Evolutionary conservation across 768 basidiomycete species (phyloP).

Genomic region (Tylopilus rubrobrunneus): DNA sequence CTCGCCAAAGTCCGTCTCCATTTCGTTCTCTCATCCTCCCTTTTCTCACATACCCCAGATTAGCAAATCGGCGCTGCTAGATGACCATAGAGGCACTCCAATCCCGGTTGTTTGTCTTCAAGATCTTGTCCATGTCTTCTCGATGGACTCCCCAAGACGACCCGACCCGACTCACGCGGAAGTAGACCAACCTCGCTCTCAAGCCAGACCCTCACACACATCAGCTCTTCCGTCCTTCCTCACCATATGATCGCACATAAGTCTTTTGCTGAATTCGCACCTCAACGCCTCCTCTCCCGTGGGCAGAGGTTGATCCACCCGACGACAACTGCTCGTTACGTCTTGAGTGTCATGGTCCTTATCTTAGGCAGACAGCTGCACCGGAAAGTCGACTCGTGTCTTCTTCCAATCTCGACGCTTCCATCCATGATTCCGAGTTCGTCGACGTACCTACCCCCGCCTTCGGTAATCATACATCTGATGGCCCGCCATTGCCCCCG

Average conservation of each 20-base stretch:
- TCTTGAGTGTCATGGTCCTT: slow-evolving; percentile 80
- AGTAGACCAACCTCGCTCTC: slow-evolving; percentile 36
- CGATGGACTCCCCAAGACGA: slow-evolving; percentile 58
- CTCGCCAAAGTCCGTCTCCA: slow-evolving; percentile 59
- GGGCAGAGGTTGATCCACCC: slow-evolving; percentile 65
- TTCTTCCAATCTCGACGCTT: slow-evolving; percentile 55
- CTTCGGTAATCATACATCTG: too few species aligned
- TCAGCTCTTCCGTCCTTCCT: slow-evolving; percentile 36
- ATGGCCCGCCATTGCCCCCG: too few species aligned
- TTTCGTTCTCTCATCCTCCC: not conserved
- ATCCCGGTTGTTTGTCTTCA: slow-evolving; percentile 84
- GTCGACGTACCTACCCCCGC: too few species aligned
- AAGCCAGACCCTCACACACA: slow-evolving; percentile 23
- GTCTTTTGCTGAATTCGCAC: slow-evolving; percentile 39
- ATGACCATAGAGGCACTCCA: too few species aligned
- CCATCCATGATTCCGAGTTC: slow-evolving; percentile 75
- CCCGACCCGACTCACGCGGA: slow-evolving; percentile 41
- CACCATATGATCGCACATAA: slow-evolving; percentile 32
- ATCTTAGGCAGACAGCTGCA: slow-evolving; percentile 67
- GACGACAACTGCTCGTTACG: slow-evolving; percentile 80
- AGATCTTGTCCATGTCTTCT: slow-evolving; percentile 75
- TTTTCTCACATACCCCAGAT: slow-evolving; percentile 14
- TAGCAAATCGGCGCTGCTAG: slow-evolving; percentile 53
- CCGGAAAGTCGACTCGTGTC: slow-evolving; percentile 55
- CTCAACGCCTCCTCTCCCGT: slow-evolving; percentile 36